These are phyloP conservation scores for Dioszegia aurantiaca DNA, from an alignment of 768 basidiomycete genomes.

Conservation along the genomic window DNA sequence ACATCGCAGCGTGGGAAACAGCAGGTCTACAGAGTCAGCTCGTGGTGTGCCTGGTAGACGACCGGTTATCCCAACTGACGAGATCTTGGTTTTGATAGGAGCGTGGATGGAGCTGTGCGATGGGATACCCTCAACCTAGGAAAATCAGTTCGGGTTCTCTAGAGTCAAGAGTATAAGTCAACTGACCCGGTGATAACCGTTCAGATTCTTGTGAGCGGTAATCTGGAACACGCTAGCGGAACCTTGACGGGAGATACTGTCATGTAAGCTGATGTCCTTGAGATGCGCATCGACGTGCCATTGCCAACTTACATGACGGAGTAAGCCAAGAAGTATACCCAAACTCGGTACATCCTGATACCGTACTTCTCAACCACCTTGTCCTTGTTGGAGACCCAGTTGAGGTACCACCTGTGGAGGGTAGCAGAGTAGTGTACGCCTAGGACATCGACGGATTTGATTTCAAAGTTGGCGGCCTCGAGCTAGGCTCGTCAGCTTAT, in stretches of 20 bases:
- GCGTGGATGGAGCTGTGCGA: constrained; percentile 59
- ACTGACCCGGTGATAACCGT: constrained; percentile 74
- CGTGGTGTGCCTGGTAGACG: neutral
- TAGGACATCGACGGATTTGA: constrained; percentile 92
- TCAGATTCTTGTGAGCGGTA: constrained; percentile 96
- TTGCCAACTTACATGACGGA: constrained; percentile 61
- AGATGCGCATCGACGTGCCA: neutral
- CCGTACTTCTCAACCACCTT: constrained; percentile 86
- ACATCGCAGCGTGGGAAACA: constrained; percentile 38
- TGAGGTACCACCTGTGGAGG: constrained; percentile 79
- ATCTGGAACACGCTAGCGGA: constrained; percentile 92
- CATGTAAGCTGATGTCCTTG: neutral
- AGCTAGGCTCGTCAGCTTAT: constrained; percentile 43
- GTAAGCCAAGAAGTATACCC: constrained; percentile 96
- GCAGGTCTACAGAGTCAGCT: constrained; percentile 30
- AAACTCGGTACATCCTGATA: constrained; percentile 86
- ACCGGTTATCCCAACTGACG: constrained; percentile 38
- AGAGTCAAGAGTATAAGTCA: neutral
- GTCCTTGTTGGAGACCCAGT: constrained; percentile 93
- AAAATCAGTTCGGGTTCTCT: neutral
- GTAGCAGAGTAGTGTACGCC: constrained; percentile 97
- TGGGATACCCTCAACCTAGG: constrained; percentile 67
- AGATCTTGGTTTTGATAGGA: constrained; percentile 36
- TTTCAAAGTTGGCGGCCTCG: constrained; percentile 89
- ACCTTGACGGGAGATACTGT: constrained; percentile 69